Base-by-base conservation (phyloP, 225 moss, liverwort and hornwort species). In the Thuidium tamariscinum region DNA sequence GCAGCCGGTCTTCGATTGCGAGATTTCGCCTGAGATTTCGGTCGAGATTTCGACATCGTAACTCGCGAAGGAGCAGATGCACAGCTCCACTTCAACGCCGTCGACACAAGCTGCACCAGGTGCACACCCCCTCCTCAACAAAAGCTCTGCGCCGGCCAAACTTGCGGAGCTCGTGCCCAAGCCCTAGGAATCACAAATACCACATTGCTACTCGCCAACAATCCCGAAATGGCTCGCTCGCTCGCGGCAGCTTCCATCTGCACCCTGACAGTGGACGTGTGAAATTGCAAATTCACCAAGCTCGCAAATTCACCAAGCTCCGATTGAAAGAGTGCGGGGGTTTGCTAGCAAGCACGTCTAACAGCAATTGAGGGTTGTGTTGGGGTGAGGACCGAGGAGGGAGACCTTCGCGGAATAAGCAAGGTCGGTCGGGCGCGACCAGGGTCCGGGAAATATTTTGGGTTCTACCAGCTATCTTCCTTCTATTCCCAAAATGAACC, bases 1-100 rank as follows among this genome's bases (percentile, higher is more conserved):
- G 19, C 29, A 11, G 30, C 73, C 30, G 12, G 14, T 55, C 55
- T 16, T 16, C 34, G 13, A 51, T 5, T 75, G 14, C 9, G 23
- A 1, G 9, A 8, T 54, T 54, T 15, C 3, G 22, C 0, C 51
- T n/a, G n/a, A 0, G 8, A 5, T 13, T 30, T 36, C 6, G 36
- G 36, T 76, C 76, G 8, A 36, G 14, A n/a, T 75, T n/a, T 36
- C 13, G n/a, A 1, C 76, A 76, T 76, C 54, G 10, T 54, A 9
- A 54, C 54, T 54, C 36, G 54, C 75, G 23, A 74, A 36, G 54
- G 23, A 54, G 36, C 54, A 54, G 54, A 54, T 75, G 23, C 9
- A 5, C n/a, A 54, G 54, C 9, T 75, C 75, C 75, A 76, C 76
- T 25, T 36, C 1, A 54, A 76, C 36, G 8, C 25, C 16, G 25